Percentiles rank a stretch among this genome's conserved stretches.
Conservation (phyloP, 805 yeast species). For the Saccharomycopsis vini region DNA sequence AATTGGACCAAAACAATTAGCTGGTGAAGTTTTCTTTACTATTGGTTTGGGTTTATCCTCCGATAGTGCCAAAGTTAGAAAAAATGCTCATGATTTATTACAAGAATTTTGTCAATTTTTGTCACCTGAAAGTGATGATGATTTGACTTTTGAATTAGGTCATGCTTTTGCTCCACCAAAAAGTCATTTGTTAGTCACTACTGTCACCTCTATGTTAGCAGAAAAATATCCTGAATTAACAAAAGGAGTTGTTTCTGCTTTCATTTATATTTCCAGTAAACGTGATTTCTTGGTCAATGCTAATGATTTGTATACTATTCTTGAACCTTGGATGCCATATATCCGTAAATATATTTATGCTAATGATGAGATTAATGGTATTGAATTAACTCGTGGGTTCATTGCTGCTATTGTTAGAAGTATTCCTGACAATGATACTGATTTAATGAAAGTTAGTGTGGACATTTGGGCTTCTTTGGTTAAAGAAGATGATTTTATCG, state of each 20-base stretch:
- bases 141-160: background rate
- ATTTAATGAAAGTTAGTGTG: constrained; percentile 45
- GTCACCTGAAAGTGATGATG: constrained; percentile 45
- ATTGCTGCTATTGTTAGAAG: constrained; percentile 54
- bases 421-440: constrained; percentile 39
- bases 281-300: constrained; percentile 12
- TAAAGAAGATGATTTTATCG: constrained; percentile 44
- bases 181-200: constrained; percentile 6
- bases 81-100: constrained; percentile 53
- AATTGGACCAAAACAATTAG: constrained; percentile 30
- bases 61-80: constrained; percentile 47
- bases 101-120: constrained; percentile 54
- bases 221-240: constrained; percentile 49
- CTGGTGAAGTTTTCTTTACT: constrained; percentile 56
- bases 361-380: constrained; percentile 23
- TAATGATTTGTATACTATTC: constrained; percentile 28
- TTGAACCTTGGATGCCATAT: constrained; percentile 70
- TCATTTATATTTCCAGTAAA: constrained; percentile 43
- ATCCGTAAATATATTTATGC: constrained; percentile 32
- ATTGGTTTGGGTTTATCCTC: constrained; percentile 63
- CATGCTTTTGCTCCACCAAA: constrained; percentile 16
- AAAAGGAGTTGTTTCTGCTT: constrained; percentile 41
- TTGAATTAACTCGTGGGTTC: constrained; percentile 48
- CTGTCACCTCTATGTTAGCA: constrained; percentile 50
- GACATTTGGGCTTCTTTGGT: constrained; percentile 56